Conservation (phyloP, 805 yeast species). For the Starmerella gropengiesseri region DNA sequence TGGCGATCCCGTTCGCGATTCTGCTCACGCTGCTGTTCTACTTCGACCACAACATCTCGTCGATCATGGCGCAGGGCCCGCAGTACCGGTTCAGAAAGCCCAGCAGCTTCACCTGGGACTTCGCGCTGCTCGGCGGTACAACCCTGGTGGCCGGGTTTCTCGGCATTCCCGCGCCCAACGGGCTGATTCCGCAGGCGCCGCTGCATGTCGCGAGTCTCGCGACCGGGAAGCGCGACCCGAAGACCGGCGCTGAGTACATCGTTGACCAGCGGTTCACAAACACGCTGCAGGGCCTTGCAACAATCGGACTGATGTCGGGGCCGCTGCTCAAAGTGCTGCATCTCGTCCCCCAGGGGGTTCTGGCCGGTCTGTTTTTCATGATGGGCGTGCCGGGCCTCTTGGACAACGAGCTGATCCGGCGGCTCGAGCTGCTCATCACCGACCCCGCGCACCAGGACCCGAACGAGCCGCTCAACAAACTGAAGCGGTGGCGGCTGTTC, state of each 20-base stretch:
- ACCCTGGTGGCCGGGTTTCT: constrained; percentile 80
- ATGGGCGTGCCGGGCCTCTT: constrained; percentile 81
- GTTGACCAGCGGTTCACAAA: constrained; percentile 88
- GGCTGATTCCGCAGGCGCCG: constrained; percentile 95
- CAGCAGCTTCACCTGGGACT: constrained; percentile 86
- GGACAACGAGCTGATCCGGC: constrained; percentile 51
- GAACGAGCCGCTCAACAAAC: constrained; percentile 28
- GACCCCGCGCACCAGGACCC: constrained; percentile 40
- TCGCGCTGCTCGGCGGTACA: constrained; percentile 67
- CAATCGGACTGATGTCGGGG: constrained; percentile 77
- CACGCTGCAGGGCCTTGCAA: constrained; percentile 70
- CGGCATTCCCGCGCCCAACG: constrained; percentile 95
- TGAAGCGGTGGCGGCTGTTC: constrained; percentile 34
- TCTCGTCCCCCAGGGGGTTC: constrained; percentile 80
- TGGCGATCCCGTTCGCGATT: constrained; percentile 88
- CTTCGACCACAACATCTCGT: constrained; percentile 91
- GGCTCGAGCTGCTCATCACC: constrained; percentile 51
- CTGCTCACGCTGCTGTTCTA: constrained; percentile 75
- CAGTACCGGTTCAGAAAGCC: constrained; percentile 78
- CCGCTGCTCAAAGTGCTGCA: constrained; percentile 76
- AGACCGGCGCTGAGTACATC: constrained; percentile 32
- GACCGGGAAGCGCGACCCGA: constrained; percentile 27
- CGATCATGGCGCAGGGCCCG: constrained; percentile 80
- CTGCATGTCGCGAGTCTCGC: constrained; percentile 69
- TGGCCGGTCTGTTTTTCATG: constrained; percentile 83